These are phyloP conservation scores for Mycena vulgaris DNA, from an alignment of 768 basidiomycete species.

Conservation along the genomic window DNA sequence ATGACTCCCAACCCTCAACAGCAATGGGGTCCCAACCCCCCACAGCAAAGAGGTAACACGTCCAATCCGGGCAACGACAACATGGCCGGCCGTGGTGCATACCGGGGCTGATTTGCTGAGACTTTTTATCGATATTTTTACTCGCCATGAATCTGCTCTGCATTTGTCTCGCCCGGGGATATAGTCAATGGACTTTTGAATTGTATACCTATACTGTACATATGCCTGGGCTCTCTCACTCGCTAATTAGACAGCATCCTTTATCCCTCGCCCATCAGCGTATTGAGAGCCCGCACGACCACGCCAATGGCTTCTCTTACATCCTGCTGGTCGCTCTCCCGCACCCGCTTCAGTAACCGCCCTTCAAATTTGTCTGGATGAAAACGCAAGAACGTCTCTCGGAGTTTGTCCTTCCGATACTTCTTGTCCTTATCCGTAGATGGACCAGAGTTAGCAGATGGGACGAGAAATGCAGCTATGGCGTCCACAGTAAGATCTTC, in stretches of 20 bases:
- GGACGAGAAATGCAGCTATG: slow-evolving; percentile 72
- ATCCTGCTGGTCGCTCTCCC: slow-evolving; percentile 59
- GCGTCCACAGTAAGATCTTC: slow-evolving; percentile 71
- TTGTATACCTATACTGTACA: slow-evolving; percentile 33
- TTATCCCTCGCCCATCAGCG: slow-evolving; percentile 59
- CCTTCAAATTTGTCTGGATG: slow-evolving; percentile 91
- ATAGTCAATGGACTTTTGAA: slow-evolving; percentile 15
- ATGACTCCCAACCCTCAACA: slow-evolving; percentile 20
- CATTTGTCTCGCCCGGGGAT: slow-evolving; percentile 20
- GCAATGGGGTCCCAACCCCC: slow-evolving; percentile 40
- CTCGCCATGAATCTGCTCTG: slow-evolving; percentile 6
- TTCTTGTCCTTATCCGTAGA: slow-evolving; percentile 53
- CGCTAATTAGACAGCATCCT: slow-evolving; percentile 24
- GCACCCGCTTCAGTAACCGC: slow-evolving; percentile 70
- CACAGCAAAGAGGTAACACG: slow-evolving; percentile 44
- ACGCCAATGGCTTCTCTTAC: slow-evolving; percentile 75
- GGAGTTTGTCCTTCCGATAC: slow-evolving; percentile 71
- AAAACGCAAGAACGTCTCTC: slow-evolving; percentile 80
- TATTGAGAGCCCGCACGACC: slow-evolving; percentile 73
- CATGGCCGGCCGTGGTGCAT: slow-evolving; percentile 60
- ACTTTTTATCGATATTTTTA: background rate
- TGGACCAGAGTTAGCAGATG: slow-evolving; percentile 32
- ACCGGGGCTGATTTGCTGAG: slow-evolving; percentile 46
- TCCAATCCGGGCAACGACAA: slow-evolving; percentile 43
- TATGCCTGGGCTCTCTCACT: slow-evolving; percentile 11